Evolutionary conservation across 306 rosid species (phyloP), one percentile per base, ranked within the genome.

Genomic region (Herpetospermum pedunculosum): DNA sequence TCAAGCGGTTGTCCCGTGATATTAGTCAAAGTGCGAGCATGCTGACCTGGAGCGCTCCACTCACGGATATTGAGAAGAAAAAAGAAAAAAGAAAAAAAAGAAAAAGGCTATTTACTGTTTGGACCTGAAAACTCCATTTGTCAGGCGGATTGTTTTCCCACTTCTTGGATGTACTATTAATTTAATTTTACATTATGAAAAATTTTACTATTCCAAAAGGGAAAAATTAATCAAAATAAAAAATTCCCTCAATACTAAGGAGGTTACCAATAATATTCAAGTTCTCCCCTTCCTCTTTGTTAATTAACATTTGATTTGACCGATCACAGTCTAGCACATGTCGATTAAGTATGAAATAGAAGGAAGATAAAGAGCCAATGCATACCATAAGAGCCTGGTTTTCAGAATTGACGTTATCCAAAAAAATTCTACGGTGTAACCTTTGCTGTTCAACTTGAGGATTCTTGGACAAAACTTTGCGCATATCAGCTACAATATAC

Each of bases 391-490:
- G 99, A 78, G 96, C 92, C 83, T 91, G 97, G 77, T 88, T 95
- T 81, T 95, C 99, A 40, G 93, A 79, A 89, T 87, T 57, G 68
- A 95, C 69, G 69, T 76, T 21, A 57, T 95, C 99, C 76, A 95
- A 80, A 80, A 95, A 95, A 53, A 95, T 91, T 87, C 99, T 88
- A 76, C 99, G 87, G 80, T 95, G 99, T 90, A 95, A 88, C 85
- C 78, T 91, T 80, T 95, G 99, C 85, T 95, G 99, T 87, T 95
- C 99, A 29, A 95, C 97, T 86, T 89, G 97, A 82, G 97, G 89
- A 81, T 89, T 95, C 78, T 95, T 95, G 26, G 99, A 83, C 84
- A 95, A 79, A 89, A 95, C 99, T 77, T 95, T 95, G 68, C 99
- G 96, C 99, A 95, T 95, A 76, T 95, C 96, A 54, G 99, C 97